phyloP scores from a whole-genome alignment of 345 rosid species.

The Clausena lansium region DNA sequence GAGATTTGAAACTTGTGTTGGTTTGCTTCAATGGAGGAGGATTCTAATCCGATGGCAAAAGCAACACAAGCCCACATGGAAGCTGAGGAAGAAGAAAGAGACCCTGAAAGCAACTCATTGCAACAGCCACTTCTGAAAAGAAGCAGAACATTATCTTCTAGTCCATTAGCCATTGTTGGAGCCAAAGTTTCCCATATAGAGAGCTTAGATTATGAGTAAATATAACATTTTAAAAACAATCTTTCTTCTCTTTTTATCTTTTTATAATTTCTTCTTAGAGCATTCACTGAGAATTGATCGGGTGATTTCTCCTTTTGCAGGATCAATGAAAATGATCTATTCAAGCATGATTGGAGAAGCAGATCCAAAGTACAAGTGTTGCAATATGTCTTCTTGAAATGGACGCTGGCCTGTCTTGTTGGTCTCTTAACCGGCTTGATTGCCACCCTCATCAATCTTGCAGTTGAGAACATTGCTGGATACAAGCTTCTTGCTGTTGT shows the following conservation, averaged over 20 bases:
- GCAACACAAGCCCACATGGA: constrained; percentile 21
- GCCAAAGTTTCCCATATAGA: constrained; percentile 82
- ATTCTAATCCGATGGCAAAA: constrained; percentile 26
- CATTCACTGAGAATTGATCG: not conserved
- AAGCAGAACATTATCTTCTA: constrained; percentile 68
- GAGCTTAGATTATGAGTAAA: constrained; percentile 88
- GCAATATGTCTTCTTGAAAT: constrained; percentile 79
- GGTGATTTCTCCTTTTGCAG: constrained; percentile 33
- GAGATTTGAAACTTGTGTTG: constrained; percentile 12
- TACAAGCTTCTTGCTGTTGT: constrained; percentile 82
- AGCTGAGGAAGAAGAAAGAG: constrained; percentile 48
- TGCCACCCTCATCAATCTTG: constrained; percentile 83
- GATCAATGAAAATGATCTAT: constrained; percentile 87
- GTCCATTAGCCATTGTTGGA: constrained; percentile 78
- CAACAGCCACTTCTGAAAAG: constrained; percentile 76
- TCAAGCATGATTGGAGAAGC: constrained; percentile 96
- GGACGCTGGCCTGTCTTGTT: constrained; percentile 77
- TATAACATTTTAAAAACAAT: not conserved
- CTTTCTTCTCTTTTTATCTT: not conserved
- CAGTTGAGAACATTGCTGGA: constrained; percentile 88
- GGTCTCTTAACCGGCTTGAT: constrained; percentile 82
- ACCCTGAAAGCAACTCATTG: constrained; percentile 61
- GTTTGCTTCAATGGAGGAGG: constrained; percentile 42
- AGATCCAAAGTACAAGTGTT: constrained; percentile 78
- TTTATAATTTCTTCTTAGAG: not conserved